Evolutionary conservation across 352 stramenopile species (phyloP), one percentile per base, ranked within the genome.

Genomic region (Nothophytophthora sp.): DNA sequence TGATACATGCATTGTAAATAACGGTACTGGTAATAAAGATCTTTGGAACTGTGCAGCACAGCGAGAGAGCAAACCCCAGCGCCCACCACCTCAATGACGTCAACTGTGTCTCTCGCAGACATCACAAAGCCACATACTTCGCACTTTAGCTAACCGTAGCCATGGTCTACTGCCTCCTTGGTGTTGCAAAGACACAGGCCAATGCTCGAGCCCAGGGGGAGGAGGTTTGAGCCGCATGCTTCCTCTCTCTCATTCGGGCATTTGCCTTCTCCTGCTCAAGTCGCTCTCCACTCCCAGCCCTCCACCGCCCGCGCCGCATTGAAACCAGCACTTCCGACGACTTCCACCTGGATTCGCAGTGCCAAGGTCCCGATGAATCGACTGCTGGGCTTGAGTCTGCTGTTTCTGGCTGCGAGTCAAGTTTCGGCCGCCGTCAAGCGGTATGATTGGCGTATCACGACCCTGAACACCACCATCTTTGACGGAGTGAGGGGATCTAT

Each of bases 381-480:
- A n/a, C 34, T 42, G 7, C 25, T 22, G 19, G 29, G 10, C 16
- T 22, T 42, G 6, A 2, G 19, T 4, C 36, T 65, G 25, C 30
- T 72, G 3, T 44, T 64, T 11, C 20, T 40, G 13, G 32, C 40
- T 20, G 12, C 16, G n/a, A 33, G 3, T 12, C 55, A 64, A 44
- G 52, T 27, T 15, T 65, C 44, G 19, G 49, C 64, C 37, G 30
- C 15, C 13, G 51, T 76, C 34, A 39, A 63, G 18, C 59, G 54
- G 25, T 76, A 55, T 32, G 57, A 76, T 50, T 76, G 60, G 60
- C 57, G 67, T 47, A 61, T 75, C 47, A 69, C 66, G 24, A 66
- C 54, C 6, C 48, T 75, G 45, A 61, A 67, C 23, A 63, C 61
- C 4, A 70, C 64, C 36, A 55, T 60, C 27, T 67, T 70, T 35